Percentiles rank a stretch among this genome's conserved stretches.
phyloP scores from a whole-genome alignment of 2,329 filamentous ascomycete genomes.

The Colletotrichum salicis region DNA sequence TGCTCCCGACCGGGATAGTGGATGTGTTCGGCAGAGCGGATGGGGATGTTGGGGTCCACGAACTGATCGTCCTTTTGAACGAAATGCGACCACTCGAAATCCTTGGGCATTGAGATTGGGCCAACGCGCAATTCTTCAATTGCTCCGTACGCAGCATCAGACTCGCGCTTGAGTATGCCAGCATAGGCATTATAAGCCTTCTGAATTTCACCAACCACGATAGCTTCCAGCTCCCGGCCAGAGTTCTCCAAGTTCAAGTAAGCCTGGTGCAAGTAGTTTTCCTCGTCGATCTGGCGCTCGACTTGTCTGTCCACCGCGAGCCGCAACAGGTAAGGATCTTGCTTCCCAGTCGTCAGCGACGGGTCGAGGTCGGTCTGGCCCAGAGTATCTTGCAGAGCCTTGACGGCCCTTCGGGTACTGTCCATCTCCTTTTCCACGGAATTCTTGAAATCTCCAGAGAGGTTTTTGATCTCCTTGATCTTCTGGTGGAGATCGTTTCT shows the following conservation, averaged over 20 bases:
- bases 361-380: constrained; percentile 83
- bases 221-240: constrained; percentile 92
- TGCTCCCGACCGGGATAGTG: constrained; percentile 92
- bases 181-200: constrained; percentile 97
- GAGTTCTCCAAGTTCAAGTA: constrained; percentile 95
- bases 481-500: constrained; percentile 92
- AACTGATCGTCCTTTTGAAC: constrained; percentile 85
- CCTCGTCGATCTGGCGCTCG: constrained; percentile 92
- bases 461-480: constrained; percentile 96
- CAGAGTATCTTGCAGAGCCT: constrained; percentile 82
- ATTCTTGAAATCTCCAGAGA: constrained; percentile 97
- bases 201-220: constrained; percentile 96
- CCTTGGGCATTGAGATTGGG: constrained; percentile 92
- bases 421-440: constrained; percentile 96
- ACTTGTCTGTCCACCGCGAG: constrained; percentile 89
- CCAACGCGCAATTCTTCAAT: constrained; percentile 85
- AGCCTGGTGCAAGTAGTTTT: constrained; percentile 95
- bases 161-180: constrained; percentile 89
- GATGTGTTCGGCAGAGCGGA: constrained; percentile 83
- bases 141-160: constrained; percentile 80
- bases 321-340: constrained; percentile 90
- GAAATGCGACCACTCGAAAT: constrained; percentile 89
- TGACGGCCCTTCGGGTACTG: constrained; percentile 80
- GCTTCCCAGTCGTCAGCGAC: constrained; percentile 80
- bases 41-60: constrained; percentile 82